Evolutionary conservation across 2,329 filamentous ascomycete species (phyloP).

Genomic region (Penicillium crustosum): DNA sequence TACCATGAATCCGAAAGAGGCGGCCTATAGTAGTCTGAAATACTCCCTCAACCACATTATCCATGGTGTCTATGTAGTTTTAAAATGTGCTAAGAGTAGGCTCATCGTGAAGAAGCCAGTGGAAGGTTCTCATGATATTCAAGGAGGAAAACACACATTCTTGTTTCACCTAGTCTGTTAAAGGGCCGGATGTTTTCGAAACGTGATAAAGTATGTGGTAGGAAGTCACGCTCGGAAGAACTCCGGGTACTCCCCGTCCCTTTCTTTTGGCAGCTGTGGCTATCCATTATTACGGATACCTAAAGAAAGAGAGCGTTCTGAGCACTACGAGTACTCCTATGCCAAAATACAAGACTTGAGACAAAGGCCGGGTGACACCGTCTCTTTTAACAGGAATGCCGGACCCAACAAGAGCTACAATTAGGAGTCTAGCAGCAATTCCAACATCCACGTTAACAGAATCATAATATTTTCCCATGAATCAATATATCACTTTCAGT

Average conservation of each 20-base stretch:
- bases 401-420: neutral
- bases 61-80: too few relatives aligned
- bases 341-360: neutral
- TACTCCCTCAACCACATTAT: too few relatives aligned
- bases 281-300: neutral
- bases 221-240: neutral
- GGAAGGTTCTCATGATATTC: neutral
- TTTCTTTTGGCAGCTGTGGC: neutral
- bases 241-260: neutral
- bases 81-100: too few relatives aligned
- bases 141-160: neutral
- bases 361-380: neutral
- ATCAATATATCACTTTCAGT: neutral
- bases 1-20: too few relatives aligned
- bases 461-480: neutral
- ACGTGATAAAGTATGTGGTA: neutral
- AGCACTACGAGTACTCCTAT: neutral
- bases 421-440: neutral
- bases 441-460: neutral
- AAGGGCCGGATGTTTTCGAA: neutral
- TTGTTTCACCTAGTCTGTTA: neutral
- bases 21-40: too few relatives aligned
- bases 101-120: neutral
- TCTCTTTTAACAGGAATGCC: too few relatives aligned
- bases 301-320: neutral